phyloP scores from a whole-genome alignment of 164 flowering plant species.

The Stephania cephalantha region DNA sequence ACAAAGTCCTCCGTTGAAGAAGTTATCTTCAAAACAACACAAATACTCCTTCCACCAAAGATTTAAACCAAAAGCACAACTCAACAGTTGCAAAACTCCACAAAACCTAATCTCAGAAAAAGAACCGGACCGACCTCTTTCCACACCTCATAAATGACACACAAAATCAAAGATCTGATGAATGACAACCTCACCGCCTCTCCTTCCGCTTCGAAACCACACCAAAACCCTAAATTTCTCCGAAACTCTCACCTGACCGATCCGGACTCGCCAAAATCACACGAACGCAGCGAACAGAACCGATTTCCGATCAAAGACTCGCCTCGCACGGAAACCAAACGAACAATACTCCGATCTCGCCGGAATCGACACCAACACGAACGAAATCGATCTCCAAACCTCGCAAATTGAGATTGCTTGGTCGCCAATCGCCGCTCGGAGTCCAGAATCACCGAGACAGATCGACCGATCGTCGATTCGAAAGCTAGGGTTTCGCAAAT shows the following conservation, averaged over 20 bases:
- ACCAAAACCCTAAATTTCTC: background rate
- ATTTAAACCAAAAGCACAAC: background rate
- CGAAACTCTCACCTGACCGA: background rate
- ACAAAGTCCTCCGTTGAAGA: background rate
- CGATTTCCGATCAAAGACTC: background rate
- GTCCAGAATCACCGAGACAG: background rate
- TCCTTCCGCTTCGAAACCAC: background rate
- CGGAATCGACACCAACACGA: background rate
- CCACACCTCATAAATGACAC: background rate
- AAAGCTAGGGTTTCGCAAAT: conserved; percentile 9
- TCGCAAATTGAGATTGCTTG: background rate
- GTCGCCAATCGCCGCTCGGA: background rate
- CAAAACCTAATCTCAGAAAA: background rate
- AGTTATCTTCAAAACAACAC: background rate
- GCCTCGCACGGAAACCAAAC: background rate
- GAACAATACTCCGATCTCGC: background rate
- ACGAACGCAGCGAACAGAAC: background rate
- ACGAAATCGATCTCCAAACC: background rate
- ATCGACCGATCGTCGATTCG: conserved; percentile 4
- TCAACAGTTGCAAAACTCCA: background rate
- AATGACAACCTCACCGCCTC: background rate
- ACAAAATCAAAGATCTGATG: background rate
- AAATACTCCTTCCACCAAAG: background rate
- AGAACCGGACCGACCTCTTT: background rate
- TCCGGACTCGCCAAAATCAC: background rate